Conservation (phyloP, 2,329 filamentous ascomycete genomes). For the Alternaria viburni region DNA sequence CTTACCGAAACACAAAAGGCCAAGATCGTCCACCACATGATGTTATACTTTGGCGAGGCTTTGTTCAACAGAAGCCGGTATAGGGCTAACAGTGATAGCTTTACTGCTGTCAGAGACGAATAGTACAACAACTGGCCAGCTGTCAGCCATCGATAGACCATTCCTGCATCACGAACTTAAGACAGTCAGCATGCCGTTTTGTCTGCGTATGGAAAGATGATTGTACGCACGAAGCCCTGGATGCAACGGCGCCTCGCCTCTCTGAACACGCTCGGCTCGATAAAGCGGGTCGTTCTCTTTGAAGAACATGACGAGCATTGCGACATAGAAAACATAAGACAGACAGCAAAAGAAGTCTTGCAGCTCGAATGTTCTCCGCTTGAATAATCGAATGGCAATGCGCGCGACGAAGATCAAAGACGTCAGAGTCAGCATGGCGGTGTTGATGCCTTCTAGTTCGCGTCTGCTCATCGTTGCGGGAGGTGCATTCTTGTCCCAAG, state of each 20-base stretch:
- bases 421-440: conserved; percentile 20
- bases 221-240: conserved; percentile 2
- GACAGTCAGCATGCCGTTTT: conserved; percentile 21
- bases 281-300: not conserved
- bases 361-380: conserved; percentile 17
- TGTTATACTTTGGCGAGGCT: conserved; percentile 31
- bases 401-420: conserved; percentile 16
- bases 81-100: conserved; percentile 37
- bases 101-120: conserved; percentile 5
- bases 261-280: not conserved
- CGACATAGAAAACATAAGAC: conserved; percentile 33
- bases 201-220: conserved; percentile 38
- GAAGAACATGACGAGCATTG: conserved; percentile 40
- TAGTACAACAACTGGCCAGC: conserved; percentile 41
- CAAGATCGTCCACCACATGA: conserved; percentile 45
- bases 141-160: conserved; percentile 47
- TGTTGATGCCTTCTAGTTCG: conserved; percentile 17
- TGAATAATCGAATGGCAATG: conserved; percentile 10
- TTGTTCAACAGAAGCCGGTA: conserved; percentile 42
- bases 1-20: conserved; percentile 26
- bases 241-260: not conserved
- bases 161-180: conserved; percentile 35
- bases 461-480: not conserved
- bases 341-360: conserved; percentile 31
- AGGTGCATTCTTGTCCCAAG: not conserved